Evolutionary conservation across 805 yeast genomes (phyloP), one percentile per base, ranked within the genome.

Genomic region (Ogataea saltuana): DNA sequence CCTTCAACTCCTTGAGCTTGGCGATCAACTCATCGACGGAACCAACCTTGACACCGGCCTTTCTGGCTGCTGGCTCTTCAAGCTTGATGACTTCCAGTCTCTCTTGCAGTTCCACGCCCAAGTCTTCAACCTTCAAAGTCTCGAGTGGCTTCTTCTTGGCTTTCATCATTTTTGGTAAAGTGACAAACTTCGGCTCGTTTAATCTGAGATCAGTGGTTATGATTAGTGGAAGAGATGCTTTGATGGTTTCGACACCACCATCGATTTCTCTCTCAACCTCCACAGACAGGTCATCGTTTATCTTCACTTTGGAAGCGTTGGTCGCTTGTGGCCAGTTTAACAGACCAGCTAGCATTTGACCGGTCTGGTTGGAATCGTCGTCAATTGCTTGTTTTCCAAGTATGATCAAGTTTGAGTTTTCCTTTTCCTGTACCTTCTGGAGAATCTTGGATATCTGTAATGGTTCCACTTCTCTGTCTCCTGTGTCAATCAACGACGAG

Each of bases 301-400:
- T 63, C 32, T 75, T 84, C 27, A 91, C 91, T 63, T 87, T 85
- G 35, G 93, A 84, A 6, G 97, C 97, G 60, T 88, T 87, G 25
- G 97, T 91, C 25, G 96, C 97, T 60, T 90, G 97, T 15, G 97
- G 95, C 98, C 98, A 91, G 59, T 82, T 80, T 65, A 91, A 75
- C 48, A 91, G 70, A 8, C 96, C 97, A 2, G 97, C 98, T 42
- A 93, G 76, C 81, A 93, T 88, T 67, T 90, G 98, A 20, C 98
- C 99, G 11, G 97, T 90, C 67, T 90, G 96, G 65, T 88, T 88
- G 33, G 88, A 74, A 60, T 93, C 99, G 55, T 89, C 95, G 67
- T 93, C 99, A 56, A 93, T 90, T 29, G 98, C 88, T 68, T 93
- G 99, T 63, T 93, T 93, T 35, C 99, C 99, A 64, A 93, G 74